Evolutionary conservation across 306 rosid genomes (phyloP), one percentile per base, ranked within the genome.

Genomic region (Pterocarpus santalinus): DNA sequence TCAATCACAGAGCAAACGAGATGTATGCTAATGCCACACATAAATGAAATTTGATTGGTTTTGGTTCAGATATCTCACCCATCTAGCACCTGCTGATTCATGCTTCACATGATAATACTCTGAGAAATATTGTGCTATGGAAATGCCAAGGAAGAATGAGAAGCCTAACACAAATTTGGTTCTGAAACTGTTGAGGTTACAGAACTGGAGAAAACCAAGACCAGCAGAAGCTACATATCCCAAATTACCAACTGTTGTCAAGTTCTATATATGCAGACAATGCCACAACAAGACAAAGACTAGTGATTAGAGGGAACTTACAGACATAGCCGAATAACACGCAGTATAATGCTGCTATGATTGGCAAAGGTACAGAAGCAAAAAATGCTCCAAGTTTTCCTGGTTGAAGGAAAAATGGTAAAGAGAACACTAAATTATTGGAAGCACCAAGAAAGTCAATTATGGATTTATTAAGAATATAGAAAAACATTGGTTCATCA

Each of bases 381-480:
- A 92, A 95, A 66, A 91, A 2, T 22, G 97, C 97, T 30, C 97
- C 97, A 17, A 86, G 66, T 90, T 95, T 95, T 80, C 95, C 97
- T 90, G 86, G 34, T 75, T 61, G 9, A 70, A 70, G 64, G 62
- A 52, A 38, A 12, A 62, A 5, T 43, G 7, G 2, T 32, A 34
- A 62, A 81, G 34, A 64, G n/a, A 32, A 68, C 2, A 78, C 28
- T 12, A 51, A 39, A 7, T 2, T 14, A 7, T 44, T 53, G 32
- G 10, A 36, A 75, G 55, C 38, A 43, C 46, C 33, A 16, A 55
- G 34, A 77, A 43, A 72, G 33, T 72, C 34, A 70, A 72, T 53
- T 72, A 7, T 34, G 46, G 12, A 73, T 10, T 22, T 51, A 33
- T 63, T 62, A 8, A 63, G 11, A 17, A 77, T 51, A 34, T 16